phyloP scores from a whole-genome alignment of 2,329 filamentous ascomycete species.

The Calonectria fujianensis region DNA sequence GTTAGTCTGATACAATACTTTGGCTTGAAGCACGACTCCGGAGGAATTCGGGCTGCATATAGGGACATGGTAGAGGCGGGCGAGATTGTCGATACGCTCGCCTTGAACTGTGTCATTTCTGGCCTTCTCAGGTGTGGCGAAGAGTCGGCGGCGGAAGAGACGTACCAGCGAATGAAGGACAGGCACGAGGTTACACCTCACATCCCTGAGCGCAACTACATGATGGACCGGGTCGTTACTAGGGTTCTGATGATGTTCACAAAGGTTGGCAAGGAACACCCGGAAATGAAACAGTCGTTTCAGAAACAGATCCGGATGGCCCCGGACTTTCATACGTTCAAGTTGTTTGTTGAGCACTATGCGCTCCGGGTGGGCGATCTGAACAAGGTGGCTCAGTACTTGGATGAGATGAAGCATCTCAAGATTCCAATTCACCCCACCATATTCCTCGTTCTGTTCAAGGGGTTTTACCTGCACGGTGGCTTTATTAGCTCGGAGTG shows the following conservation, averaged over 20 bases:
- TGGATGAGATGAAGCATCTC: constrained; percentile 87
- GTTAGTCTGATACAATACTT: constrained; percentile 89
- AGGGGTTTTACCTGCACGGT: constrained; percentile 86
- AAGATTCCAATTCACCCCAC: constrained; percentile 82
- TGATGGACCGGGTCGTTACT: constrained; percentile 70
- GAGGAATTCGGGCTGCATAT: constrained; percentile 85
- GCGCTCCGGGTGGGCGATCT: constrained; percentile 82
- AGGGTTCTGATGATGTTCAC: constrained; percentile 76
- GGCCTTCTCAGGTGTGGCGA: constrained; percentile 87
- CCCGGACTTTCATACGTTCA: constrained; percentile 87
- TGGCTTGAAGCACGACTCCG: constrained; percentile 83
- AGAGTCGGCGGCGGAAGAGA: constrained; percentile 82
- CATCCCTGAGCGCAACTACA: constrained; percentile 68
- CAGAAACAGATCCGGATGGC: constrained; percentile 80
- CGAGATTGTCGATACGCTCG: constrained; percentile 90
- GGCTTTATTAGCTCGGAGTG: constrained; percentile 79
- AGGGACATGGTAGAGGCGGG: constrained; percentile 87
- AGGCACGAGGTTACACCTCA: constrained; percentile 65
- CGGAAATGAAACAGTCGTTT: constrained; percentile 69
- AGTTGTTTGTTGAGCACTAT: constrained; percentile 85
- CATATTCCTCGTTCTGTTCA: constrained; percentile 87
- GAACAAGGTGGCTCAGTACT: constrained; percentile 79
- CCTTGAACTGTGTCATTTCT: constrained; percentile 90
- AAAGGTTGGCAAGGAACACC: constrained; percentile 72
- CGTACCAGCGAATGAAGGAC: constrained; percentile 90